phyloP scores from a whole-genome alignment of 345 rosid species.

The Geranium rotundifolium region DNA sequence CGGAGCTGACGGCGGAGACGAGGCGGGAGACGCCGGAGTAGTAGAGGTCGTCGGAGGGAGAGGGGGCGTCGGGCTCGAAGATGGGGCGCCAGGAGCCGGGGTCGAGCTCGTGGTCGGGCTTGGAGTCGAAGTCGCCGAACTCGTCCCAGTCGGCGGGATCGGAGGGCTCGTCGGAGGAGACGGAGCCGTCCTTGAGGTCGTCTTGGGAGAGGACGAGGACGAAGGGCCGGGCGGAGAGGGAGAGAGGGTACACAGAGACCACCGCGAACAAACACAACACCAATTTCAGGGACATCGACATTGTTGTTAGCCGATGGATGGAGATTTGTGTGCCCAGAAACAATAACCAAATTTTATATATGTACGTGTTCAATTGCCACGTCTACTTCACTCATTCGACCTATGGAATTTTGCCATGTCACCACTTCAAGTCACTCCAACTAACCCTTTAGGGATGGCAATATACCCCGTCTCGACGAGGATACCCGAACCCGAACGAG shows the following conservation, averaged over 20 bases:
- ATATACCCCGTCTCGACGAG: too few species aligned
- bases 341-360: too few species aligned
- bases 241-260: constrained; percentile 15
- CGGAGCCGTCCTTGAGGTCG: constrained; percentile 59
- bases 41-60: constrained; percentile 27
- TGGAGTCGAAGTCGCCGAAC: constrained; percentile 56
- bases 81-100: constrained; percentile 93
- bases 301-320: too few species aligned
- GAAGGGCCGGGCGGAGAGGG: constrained; percentile 54
- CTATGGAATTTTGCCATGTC: constrained; percentile 9
- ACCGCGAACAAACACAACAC: constrained; percentile 27
- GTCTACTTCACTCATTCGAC: neutral
- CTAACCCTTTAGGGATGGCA: too few species aligned
- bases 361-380: constrained; percentile 3
- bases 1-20: constrained; percentile 37
- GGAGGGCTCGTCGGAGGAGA: constrained; percentile 18
- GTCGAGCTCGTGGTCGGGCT: constrained; percentile 68
- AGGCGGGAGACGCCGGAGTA: constrained; percentile 46
- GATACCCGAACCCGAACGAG: too few species aligned
- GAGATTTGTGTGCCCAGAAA: too few species aligned
- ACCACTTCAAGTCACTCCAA: neutral
- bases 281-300: neutral
- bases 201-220: constrained; percentile 70
- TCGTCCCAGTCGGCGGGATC: constrained; percentile 62
- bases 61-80: constrained; percentile 56